Evolutionary conservation across 305 asterid species (phyloP), one percentile per base, ranked within the genome.

Genomic region (Fraxinus angustifolia): DNA sequence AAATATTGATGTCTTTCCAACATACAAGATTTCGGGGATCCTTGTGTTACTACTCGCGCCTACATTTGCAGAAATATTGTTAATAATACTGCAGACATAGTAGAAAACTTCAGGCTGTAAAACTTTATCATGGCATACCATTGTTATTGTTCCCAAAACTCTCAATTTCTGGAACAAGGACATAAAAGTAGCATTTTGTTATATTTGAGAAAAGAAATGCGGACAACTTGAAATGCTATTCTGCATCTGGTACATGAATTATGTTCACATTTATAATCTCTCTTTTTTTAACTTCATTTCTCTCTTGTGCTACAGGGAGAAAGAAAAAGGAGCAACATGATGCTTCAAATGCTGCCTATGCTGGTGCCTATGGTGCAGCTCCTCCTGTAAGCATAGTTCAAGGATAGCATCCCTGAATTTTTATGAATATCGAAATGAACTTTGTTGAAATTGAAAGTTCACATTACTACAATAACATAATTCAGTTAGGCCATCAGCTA

Each of bases 271-370:
- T 70, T 14, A 70, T 35, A 73, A n/a, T 26, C 17, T 23, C 45
- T 73, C 67, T 7, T 38, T 33, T 36, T 33, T 58, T 74, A 11
- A 71, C 28, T 65, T 7, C 78, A 21, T 75, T 60, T 31, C 35
- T 60, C 62, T 58, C 50, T 48, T 81, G 67, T 79, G 83, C 76
- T 79, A 72, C 93, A 96, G 99, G 97, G 79, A 89, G 87, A 85
- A 96, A 94, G 98, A 93, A 93, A 76, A 96, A 94, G 87, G 98
- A 94, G 53, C 98, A 91, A 80, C 95, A 84, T 23, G 97, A 94
- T 85, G 90, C 92, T 76, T 83, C 62, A 21, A 91, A 92, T 85
- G 89, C 94, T 50, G 96, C 92, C 6, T 92, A 91, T 82, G 90
- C 84, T 74, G 94, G 93, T 87, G 90, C 92, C 28, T 94, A 92